phyloP scores from a whole-genome alignment of 768 basidiomycete genomes.

The Strobilomyces confusus region DNA sequence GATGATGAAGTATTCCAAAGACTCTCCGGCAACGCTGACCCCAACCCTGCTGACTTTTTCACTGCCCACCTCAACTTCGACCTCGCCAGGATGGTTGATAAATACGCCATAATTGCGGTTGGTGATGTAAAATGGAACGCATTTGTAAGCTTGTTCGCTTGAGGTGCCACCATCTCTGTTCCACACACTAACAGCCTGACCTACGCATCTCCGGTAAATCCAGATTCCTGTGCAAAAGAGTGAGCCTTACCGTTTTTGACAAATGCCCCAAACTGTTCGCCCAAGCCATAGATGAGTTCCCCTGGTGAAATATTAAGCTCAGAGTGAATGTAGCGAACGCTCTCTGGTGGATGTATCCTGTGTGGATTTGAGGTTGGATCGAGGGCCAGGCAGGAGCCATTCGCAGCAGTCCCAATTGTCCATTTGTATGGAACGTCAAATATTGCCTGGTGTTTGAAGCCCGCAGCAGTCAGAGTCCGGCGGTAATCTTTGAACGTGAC shows the following conservation, averaged over 20 bases:
- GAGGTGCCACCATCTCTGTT: conserved; percentile 76
- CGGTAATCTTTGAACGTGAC: conserved; percentile 53
- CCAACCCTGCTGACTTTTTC: conserved; percentile 65
- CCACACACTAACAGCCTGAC: conserved; percentile 61
- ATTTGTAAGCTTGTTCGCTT: conserved; percentile 64
- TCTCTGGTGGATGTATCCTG: conserved; percentile 39
- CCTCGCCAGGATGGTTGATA: conserved; percentile 72
- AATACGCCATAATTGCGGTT: conserved; percentile 73
- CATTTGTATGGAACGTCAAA: conserved; percentile 55
- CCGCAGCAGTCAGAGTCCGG: conserved; percentile 32
- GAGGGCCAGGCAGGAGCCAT: conserved; percentile 52
- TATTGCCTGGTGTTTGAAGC: conserved; percentile 52
- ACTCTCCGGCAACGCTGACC: conserved; percentile 56
- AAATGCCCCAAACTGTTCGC: conserved; percentile 72
- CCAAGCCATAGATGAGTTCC: conserved; percentile 69
- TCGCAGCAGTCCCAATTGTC: conserved; percentile 47
- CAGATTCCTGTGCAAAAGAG: conserved; percentile 18
- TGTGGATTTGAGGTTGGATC: conserved; percentile 57
- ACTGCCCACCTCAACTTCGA: conserved; percentile 69
- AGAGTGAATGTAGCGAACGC: conserved; percentile 46
- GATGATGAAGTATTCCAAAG: conserved; percentile 68
- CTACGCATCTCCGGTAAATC: conserved; percentile 25
- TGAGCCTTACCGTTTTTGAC: conserved; percentile 64
- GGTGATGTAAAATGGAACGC: conserved; percentile 65
- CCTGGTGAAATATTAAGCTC: conserved; percentile 66